Evolutionary conservation across 345 rosid species (phyloP).

Genomic region (Salix caprea): DNA sequence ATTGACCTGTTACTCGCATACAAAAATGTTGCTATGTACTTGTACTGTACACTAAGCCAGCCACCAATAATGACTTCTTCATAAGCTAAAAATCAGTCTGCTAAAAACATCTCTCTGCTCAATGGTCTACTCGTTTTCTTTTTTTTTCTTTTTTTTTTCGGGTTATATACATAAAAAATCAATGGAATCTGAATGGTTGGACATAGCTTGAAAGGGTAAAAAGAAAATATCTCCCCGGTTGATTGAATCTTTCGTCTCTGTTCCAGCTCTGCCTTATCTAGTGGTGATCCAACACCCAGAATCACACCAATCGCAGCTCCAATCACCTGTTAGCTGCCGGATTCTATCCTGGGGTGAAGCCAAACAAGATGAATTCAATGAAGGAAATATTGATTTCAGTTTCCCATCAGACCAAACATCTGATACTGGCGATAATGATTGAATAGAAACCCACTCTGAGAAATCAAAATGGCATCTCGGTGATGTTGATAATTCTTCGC

Average conservation of each 20-base stretch:
- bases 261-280: conserved; percentile 1
- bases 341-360: conserved; percentile 14
- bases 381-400: neutral
- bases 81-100: neutral
- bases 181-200: neutral
- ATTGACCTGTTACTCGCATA: neutral
- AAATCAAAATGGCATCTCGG: conserved; percentile 25
- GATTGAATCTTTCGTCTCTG: neutral
- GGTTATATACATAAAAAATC: neutral
- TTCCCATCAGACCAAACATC: conserved; percentile 7
- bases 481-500: neutral
- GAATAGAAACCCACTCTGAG: conserved; percentile 10
- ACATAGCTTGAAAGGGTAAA: neutral
- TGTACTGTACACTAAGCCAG: neutral
- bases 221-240: neutral
- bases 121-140: neutral
- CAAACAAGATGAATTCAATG: neutral
- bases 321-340: conserved; percentile 12
- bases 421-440: conserved; percentile 1
- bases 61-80: neutral
- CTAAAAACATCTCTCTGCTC: neutral
- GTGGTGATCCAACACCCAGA: conserved; percentile 14
- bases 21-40: neutral
- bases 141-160: too few relatives aligned
- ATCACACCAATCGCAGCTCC: conserved; percentile 1